Percentiles rank a stretch among this genome's conserved stretches.
These are phyloP conservation scores for Pilobolus umbonatus DNA, from an alignment of 192 early-diverging fungal genomes.

Conservation along the genomic window DNA sequence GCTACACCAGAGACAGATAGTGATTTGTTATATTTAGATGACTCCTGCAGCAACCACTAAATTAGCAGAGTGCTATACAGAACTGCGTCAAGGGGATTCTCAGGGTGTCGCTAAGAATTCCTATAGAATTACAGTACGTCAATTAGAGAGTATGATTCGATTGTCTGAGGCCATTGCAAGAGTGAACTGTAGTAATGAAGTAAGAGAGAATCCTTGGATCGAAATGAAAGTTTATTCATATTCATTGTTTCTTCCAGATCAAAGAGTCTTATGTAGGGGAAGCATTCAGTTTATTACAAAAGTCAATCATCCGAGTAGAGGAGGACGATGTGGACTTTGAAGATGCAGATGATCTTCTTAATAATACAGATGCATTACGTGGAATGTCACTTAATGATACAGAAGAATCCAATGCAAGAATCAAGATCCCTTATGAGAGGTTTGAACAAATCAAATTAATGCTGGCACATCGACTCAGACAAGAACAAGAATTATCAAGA, in stretches of 20 bases:
- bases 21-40: constrained; percentile 25
- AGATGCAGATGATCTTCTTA: constrained; percentile 39
- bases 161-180: constrained; percentile 94
- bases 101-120: constrained; percentile 64
- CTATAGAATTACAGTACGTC: constrained; percentile 94
- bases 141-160: constrained; percentile 94
- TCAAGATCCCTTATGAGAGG: constrained; percentile 59
- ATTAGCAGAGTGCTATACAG: constrained; percentile 80
- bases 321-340: constrained; percentile 70
- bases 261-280: constrained; percentile 72
- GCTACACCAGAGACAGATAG: background rate
- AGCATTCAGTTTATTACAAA: constrained; percentile 77
- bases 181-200: constrained; percentile 64
- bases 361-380: constrained; percentile 28
- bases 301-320: constrained; percentile 86
- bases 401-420: constrained; percentile 20
- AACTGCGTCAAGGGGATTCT: constrained; percentile 82
- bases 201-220: constrained; percentile 19
- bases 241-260: constrained; percentile 39
- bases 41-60: constrained; percentile 70
- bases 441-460: constrained; percentile 51
- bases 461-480: constrained; percentile 42
- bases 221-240: background rate
- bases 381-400: constrained; percentile 16
- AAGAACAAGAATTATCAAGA: constrained; percentile 23